Conservation (phyloP, 805 yeast species). For the Diddensiella santjacobensis region DNA sequence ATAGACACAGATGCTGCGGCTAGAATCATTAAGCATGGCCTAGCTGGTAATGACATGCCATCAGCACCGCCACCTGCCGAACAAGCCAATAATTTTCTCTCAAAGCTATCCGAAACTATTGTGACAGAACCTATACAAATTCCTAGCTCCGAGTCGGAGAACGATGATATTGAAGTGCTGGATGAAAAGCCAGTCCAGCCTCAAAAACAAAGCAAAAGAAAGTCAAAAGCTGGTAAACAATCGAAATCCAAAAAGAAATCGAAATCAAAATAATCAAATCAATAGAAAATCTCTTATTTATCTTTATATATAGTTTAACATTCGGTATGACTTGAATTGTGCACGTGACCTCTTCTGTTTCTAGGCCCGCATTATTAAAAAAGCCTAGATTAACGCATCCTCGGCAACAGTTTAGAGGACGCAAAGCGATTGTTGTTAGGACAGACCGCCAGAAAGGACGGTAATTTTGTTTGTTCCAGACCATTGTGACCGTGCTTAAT, state of each 20-base stretch:
- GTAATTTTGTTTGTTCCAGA: too few species aligned
- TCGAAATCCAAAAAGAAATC: slow-evolving; percentile 5
- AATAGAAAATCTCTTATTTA: too few species aligned
- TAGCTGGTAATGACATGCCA: slow-evolving; percentile 31
- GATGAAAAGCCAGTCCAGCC: background rate
- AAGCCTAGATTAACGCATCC: too few species aligned
- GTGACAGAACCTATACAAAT: background rate
- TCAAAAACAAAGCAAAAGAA: background rate
- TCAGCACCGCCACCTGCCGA: background rate
- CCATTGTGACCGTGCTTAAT: too few species aligned
- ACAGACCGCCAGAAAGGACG: too few species aligned
- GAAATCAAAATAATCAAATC: too few species aligned
- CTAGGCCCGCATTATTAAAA: too few species aligned
- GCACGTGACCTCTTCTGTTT: too few species aligned
- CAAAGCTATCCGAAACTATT: background rate
- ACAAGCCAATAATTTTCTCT: background rate
- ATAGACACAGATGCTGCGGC: slow-evolving; percentile 43
- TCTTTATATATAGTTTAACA: too few species aligned
- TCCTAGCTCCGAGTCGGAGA: background rate
- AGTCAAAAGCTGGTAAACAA: slow-evolving; percentile 1
- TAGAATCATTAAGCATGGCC: slow-evolving; percentile 44
- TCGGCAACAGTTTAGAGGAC: too few species aligned
- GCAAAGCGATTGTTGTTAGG: too few species aligned
- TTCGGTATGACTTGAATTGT: too few species aligned
- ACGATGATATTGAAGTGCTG: background rate